A percentile compares a stretch with the other conserved stretches of the same genome.
phyloP scores from a whole-genome alignment of 805 yeast genomes.

The Nakazawaea siamensis region DNA sequence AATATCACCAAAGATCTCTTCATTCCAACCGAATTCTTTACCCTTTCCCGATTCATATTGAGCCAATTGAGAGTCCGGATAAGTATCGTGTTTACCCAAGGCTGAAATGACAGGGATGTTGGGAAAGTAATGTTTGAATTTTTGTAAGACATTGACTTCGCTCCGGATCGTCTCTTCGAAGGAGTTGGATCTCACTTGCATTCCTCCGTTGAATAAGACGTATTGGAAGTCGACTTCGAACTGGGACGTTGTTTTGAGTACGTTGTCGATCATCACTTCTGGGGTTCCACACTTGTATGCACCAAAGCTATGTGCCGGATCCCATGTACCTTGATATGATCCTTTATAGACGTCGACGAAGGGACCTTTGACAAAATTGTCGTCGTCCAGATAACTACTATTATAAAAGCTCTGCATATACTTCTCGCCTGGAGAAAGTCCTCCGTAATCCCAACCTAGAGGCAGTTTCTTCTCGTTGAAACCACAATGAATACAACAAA shows the following conservation, averaged over 20 bases:
- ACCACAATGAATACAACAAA: conserved; percentile 31
- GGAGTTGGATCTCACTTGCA: conserved; percentile 21
- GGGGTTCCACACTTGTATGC: conserved; percentile 33
- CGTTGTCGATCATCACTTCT: conserved; percentile 28
- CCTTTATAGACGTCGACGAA: conserved; percentile 25
- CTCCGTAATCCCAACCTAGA: conserved; percentile 2
- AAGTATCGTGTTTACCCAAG: conserved; percentile 36
- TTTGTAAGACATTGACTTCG: conserved; percentile 22
- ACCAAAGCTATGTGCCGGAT: conserved; percentile 33
- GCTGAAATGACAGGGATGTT: conserved; percentile 28
- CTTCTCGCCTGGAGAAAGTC: background rate
- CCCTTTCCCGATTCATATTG: conserved; percentile 11
- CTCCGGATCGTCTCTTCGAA: conserved; percentile 25
- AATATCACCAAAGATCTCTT: conserved; percentile 5
- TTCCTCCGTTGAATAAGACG: conserved; percentile 34
- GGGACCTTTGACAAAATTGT: conserved; percentile 18
- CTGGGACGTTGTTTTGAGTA: conserved; percentile 20
- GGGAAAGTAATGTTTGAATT: conserved; percentile 26
- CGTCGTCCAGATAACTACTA: conserved; percentile 21
- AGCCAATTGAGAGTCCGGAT: conserved; percentile 35
- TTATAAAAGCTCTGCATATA: conserved; percentile 18
- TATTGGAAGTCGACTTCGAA: conserved; percentile 20
- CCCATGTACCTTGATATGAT: conserved; percentile 15
- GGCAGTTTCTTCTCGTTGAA: conserved; percentile 21
- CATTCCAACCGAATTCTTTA: conserved; percentile 8